Conservation (phyloP, 192 early-diverging fungal species). For the Coemansia erecta region DNA sequence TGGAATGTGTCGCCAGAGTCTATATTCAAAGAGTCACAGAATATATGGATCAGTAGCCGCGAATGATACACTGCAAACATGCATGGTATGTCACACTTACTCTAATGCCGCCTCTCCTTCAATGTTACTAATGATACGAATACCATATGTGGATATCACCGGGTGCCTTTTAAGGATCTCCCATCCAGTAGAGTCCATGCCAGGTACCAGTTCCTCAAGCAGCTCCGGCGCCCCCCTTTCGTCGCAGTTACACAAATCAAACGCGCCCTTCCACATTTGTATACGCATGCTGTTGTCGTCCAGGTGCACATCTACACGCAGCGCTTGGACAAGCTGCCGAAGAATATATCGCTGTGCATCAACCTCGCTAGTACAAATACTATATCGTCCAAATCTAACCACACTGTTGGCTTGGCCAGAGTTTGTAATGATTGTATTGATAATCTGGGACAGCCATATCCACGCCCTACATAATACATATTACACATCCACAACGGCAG, state of each 20-base stretch:
- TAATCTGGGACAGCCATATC: slow-evolving; percentile 35
- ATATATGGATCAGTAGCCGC: no score
- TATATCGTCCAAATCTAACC: background rate
- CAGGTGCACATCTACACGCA: background rate
- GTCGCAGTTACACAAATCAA: slow-evolving; percentile 28
- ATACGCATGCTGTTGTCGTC: background rate
- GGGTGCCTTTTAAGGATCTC: slow-evolving; percentile 20
- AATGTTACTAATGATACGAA: slow-evolving; percentile 13
- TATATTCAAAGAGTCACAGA: slow-evolving; percentile 10
- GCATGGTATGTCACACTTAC: slow-evolving; percentile 18
- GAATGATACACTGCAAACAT: no score
- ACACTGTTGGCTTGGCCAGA: background rate
- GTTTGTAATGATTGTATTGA: slow-evolving; percentile 15
- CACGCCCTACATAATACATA: slow-evolving; percentile 15
- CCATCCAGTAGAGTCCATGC: slow-evolving; percentile 35
- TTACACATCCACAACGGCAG: background rate
- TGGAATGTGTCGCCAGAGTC: slow-evolving; percentile 32
- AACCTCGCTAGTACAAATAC: slow-evolving; percentile 5
- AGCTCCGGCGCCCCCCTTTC: slow-evolving; percentile 8
- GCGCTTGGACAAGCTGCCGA: slow-evolving; percentile 16
- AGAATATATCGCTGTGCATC: slow-evolving; percentile 11
- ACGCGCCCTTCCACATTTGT: slow-evolving; percentile 21
- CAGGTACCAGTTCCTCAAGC: slow-evolving; percentile 12
- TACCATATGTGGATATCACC: slow-evolving; percentile 11
- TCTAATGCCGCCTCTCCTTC: slow-evolving; percentile 5